Percentiles rank a stretch among this genome's conserved stretches.
phyloP scores from a whole-genome alignment of 495 filamentous ascomycete genomes.

The Tuber magnatum region DNA sequence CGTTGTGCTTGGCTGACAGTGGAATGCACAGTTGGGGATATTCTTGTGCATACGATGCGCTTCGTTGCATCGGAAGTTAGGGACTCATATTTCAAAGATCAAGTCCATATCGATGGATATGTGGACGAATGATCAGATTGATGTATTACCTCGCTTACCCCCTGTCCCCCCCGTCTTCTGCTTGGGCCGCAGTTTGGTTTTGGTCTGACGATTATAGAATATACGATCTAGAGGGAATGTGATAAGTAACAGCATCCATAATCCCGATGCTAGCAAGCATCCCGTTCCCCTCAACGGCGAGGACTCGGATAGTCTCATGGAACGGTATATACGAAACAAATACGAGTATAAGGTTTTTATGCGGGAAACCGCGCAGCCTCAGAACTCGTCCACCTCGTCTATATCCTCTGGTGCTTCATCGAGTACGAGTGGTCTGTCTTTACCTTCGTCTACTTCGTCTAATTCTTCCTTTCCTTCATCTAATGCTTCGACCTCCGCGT shows the following conservation, averaged over 20 bases:
- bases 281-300: slow-evolving; percentile 80
- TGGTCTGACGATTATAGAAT: slow-evolving; percentile 50
- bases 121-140: slow-evolving; percentile 91
- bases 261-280: slow-evolving; percentile 72
- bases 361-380: slow-evolving; percentile 40
- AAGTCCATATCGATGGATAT: slow-evolving; percentile 97
- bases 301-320: slow-evolving; percentile 85
- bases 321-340: slow-evolving; percentile 88
- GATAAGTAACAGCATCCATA: slow-evolving; percentile 77
- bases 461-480: slow-evolving; percentile 39
- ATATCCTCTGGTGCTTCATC: slow-evolving; percentile 40
- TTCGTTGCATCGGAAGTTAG: slow-evolving; percentile 88
- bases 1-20: slow-evolving; percentile 25
- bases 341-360: slow-evolving; percentile 64
- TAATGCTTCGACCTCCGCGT: slow-evolving; percentile 8
- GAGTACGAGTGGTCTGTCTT: slow-evolving; percentile 19
- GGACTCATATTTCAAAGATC: slow-evolving; percentile 95
- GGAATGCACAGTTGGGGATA: slow-evolving; percentile 64
- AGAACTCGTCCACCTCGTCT: slow-evolving; percentile 42
- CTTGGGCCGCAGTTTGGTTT: slow-evolving; percentile 12
- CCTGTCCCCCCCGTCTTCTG: slow-evolving; percentile 6
- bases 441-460: slow-evolving; percentile 46
- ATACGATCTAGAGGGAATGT: slow-evolving; percentile 89
- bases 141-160: slow-evolving; percentile 52
- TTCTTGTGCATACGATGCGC: slow-evolving; percentile 98